Conservation (phyloP, 140 eudicot genomes). For the Stevia rebaudiana region DNA sequence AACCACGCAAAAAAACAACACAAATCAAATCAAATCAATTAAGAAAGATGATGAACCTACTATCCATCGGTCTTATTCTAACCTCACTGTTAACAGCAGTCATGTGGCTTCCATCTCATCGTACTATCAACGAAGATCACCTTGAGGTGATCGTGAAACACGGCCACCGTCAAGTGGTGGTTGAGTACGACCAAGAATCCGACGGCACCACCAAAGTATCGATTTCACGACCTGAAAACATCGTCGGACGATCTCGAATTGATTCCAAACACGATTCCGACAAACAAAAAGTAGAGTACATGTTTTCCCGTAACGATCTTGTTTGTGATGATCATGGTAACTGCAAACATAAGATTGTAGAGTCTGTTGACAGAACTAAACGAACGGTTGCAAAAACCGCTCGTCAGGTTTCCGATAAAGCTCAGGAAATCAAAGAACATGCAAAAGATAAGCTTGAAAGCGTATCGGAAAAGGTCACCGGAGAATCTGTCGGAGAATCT, state of each 20-base stretch:
- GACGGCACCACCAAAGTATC: slow-evolving; percentile 57
- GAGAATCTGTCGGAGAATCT: neutral
- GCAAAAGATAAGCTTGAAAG: slow-evolving; percentile 20
- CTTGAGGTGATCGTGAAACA: slow-evolving; percentile 41
- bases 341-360: slow-evolving; percentile 53
- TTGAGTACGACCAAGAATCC: slow-evolving; percentile 45
- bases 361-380: slow-evolving; percentile 24
- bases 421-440: slow-evolving; percentile 14
- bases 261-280: neutral
- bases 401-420: slow-evolving; percentile 19
- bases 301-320: slow-evolving; percentile 36
- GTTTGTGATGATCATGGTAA: slow-evolving; percentile 45
- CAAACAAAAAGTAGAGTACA: neutral
- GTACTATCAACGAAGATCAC: slow-evolving; percentile 8
- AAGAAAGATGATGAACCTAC: slow-evolving; percentile 43
- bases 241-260: neutral
- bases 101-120: slow-evolving; percentile 45
- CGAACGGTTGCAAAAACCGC: slow-evolving; percentile 21
- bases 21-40: neutral
- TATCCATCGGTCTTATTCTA: slow-evolving; percentile 45
- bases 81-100: slow-evolving; percentile 42
- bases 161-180: slow-evolving; percentile 49
- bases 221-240: slow-evolving; percentile 45
- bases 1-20: neutral
- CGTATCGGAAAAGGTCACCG: neutral